A percentile compares a stretch with the other conserved stretches of the same genome.
Evolutionary conservation across 192 early-diverging fungal species (phyloP).

Genomic region (Backusella circina): DNA sequence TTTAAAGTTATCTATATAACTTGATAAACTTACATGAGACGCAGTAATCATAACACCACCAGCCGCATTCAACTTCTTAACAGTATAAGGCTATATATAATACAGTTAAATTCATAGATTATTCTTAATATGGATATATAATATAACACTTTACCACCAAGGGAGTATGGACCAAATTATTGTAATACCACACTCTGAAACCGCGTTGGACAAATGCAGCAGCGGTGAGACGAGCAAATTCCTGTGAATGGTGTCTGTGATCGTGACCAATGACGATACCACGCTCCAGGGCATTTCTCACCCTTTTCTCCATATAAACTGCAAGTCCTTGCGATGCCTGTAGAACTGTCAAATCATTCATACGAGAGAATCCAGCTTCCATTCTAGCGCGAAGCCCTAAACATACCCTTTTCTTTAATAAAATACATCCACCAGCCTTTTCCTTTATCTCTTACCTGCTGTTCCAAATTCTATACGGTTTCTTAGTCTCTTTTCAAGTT

Average conservation of each 20-base stretch:
- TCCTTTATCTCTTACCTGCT: constrained; percentile 45
- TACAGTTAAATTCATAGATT: neutral
- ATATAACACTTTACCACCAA: constrained; percentile 46
- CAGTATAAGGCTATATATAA: constrained; percentile 69
- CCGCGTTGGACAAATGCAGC: constrained; percentile 77
- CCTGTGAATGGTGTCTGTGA: constrained; percentile 83
- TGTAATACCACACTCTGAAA: constrained; percentile 77
- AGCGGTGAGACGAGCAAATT: constrained; percentile 81
- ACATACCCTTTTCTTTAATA: neutral
- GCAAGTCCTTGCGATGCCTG: constrained; percentile 88
- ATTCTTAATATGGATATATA: neutral
- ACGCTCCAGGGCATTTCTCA: constrained; percentile 53
- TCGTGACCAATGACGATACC: constrained; percentile 93
- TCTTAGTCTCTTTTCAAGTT: constrained; percentile 53
- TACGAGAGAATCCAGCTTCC: constrained; percentile 90
- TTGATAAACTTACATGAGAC: constrained; percentile 56
- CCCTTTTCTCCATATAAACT: constrained; percentile 58
- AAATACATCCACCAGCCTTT: neutral
- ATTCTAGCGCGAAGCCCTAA: constrained; percentile 84
- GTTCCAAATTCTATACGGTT: constrained; percentile 82
- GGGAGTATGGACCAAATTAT: constrained; percentile 78
- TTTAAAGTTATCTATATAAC: neutral
- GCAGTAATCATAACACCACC: constrained; percentile 97
- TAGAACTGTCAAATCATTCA: constrained; percentile 92
- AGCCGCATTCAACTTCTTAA: constrained; percentile 64